Base-by-base conservation (phyloP, 257 asterid genomes). In the Solanum verrucosum region DNA sequence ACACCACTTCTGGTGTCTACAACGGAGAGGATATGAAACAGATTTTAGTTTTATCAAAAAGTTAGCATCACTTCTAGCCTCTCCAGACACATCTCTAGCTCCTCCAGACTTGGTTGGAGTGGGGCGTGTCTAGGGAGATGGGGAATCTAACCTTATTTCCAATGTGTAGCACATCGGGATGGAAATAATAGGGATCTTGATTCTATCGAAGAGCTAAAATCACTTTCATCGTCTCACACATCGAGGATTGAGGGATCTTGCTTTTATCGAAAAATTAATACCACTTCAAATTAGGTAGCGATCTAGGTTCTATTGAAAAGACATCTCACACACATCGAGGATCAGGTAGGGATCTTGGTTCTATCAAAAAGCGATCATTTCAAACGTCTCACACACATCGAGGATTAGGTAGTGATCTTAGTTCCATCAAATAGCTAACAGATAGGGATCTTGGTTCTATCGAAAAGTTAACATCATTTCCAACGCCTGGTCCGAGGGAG, bases 401-500 rank as follows among this genome's bases (percentile, higher is more conserved):
- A 49, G 21, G 75, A 11, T 60, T n/a, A 65, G 33, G 4, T 20
- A 11, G 70, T 13, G 60, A 56, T 56, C 60, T 46, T 46, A 5
- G 9, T 52, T 7, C n/a, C 0, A 0, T 18, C 10, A n/a, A 56
- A 56, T 6, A 56, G 65, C n/a, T 56, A 56, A 56, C 0, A 46
- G 2, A 14, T 46, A 46, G 59, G 59, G 20, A 46, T 63, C 71
- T 63, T 63, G 71, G 1, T 63, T 63, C 73, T 13, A 25, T 25
- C 12, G 5, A 70, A 29, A 14, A 15, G 7, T 34, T 70, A 29
- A 29, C 79, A 18, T 16, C 20, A 25, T 0, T 63, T 63, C 13
- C 6, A 63, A 0, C 15, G 2, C 15, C 16, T 4, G 5, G 20
- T 46, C 0, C 6, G 0, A 0, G 0, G 20, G 75, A 29, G 6